Percentiles rank a stretch among this genome's conserved stretches.
phyloP scores from a whole-genome alignment of 2,329 filamentous ascomycete species.

The Aspergillus japonicus region DNA sequence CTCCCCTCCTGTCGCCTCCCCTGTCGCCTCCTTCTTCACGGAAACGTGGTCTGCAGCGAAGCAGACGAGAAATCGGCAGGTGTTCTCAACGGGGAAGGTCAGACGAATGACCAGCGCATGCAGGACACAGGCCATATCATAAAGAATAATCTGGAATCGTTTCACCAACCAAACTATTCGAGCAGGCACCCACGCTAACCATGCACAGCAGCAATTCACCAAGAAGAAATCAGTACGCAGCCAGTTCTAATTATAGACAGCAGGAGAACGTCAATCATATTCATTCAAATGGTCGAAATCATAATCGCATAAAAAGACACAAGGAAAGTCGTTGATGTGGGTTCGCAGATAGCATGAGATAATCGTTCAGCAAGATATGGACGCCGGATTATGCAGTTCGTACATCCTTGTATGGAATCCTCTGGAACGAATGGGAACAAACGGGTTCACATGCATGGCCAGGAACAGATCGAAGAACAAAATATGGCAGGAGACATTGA shows the following conservation, averaged over 20 bases:
- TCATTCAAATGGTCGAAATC: background rate
- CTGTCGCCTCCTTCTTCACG: background rate
- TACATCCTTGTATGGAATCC: background rate
- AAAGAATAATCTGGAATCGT: background rate
- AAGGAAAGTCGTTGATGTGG: background rate
- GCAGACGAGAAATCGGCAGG: background rate
- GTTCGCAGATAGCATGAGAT: background rate
- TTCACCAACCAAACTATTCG: background rate
- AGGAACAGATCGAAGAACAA: conserved; percentile 3
- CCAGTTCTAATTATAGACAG: background rate
- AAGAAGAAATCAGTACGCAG: background rate
- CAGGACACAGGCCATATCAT: conserved; percentile 2
- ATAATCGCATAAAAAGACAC: background rate
- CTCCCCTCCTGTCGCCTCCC: background rate
- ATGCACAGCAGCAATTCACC: background rate
- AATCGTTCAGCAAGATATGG: background rate
- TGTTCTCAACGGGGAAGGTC: background rate
- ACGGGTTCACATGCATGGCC: background rate
- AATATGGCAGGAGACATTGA: conserved; percentile 5
- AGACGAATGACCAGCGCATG: conserved; percentile 1
- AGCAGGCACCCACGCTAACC: background rate
- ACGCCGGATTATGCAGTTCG: conserved; percentile 6
- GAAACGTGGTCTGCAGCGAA: background rate
- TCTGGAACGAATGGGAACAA: background rate
- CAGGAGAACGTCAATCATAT: background rate